These are phyloP conservation scores for Fusarium camptoceras DNA, from an alignment of 2,329 filamentous ascomycete species.

Conservation along the genomic window DNA sequence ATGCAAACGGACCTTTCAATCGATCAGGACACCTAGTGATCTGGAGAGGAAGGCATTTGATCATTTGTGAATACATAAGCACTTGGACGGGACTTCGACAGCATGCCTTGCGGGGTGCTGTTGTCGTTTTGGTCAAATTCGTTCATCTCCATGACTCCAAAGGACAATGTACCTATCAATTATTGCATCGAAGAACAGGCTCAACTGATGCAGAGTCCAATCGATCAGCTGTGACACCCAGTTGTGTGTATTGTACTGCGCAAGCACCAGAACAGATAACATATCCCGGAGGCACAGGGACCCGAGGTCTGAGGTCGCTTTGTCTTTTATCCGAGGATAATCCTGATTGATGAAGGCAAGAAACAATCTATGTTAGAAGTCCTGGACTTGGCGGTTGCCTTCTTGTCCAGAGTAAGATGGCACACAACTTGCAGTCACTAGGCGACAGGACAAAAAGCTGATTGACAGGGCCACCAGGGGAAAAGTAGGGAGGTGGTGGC, in stretches of 20 bases:
- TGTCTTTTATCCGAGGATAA: constrained; percentile 4
- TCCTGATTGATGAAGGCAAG: neutral
- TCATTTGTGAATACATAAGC: neutral
- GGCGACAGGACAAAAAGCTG: constrained; percentile 12
- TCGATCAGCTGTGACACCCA: constrained; percentile 4
- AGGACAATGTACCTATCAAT: neutral
- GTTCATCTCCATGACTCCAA: neutral
- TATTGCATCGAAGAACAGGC: constrained; percentile 16
- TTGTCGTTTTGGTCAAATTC: neutral
- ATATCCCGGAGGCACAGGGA: constrained; percentile 7
- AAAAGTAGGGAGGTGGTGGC: constrained; percentile 16
- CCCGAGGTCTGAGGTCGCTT: constrained; percentile 17
- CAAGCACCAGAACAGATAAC: constrained; percentile 11
- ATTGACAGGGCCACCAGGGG: constrained; percentile 38
- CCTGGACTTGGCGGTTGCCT: constrained; percentile 8
- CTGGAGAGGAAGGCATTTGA: constrained; percentile 14
- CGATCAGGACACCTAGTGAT: constrained; percentile 29
- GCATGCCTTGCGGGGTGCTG: neutral
- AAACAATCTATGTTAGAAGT: constrained; percentile 10
- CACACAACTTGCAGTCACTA: constrained; percentile 15
- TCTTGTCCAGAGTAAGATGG: constrained; percentile 11
- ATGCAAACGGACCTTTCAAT: constrained; percentile 36
- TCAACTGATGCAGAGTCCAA: constrained; percentile 2
- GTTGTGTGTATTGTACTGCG: constrained; percentile 13
- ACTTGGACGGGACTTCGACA: constrained; percentile 2